Evolutionary conservation across 371 early-diverging fungal species (phyloP).

Genomic region (Lichtheimia corymbifera): DNA sequence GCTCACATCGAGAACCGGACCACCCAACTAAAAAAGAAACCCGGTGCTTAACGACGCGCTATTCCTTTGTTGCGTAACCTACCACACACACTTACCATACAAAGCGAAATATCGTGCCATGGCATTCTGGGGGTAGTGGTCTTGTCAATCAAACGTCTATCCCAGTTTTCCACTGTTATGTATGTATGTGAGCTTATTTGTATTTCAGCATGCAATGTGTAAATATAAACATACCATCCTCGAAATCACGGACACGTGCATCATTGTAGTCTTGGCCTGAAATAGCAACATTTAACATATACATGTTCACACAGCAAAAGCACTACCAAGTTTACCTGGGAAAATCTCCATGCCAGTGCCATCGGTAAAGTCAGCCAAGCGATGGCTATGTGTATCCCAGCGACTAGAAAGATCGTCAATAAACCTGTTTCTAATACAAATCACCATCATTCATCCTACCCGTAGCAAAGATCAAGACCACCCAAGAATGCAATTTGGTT

Average conservation of each 20-base stretch:
- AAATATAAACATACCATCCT: slow-evolving; percentile 48
- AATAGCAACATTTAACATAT: not conserved
- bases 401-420: slow-evolving; percentile 47
- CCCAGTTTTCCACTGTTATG: slow-evolving; percentile 56
- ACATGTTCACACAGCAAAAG: not conserved
- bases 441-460: slow-evolving; percentile 28
- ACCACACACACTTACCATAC: slow-evolving; percentile 48
- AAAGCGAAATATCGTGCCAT: slow-evolving; percentile 92
- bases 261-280: slow-evolving; percentile 90
- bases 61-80: not conserved
- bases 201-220: not conserved
- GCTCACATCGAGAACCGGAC: slow-evolving; percentile 81
- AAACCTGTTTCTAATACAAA: not conserved
- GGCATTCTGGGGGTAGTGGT: slow-evolving; percentile 83
- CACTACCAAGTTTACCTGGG: slow-evolving; percentile 23
- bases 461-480: slow-evolving; percentile 81
- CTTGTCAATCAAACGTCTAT: slow-evolving; percentile 64
- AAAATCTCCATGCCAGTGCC: slow-evolving; percentile 37
- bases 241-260: slow-evolving; percentile 88
- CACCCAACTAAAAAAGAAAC: slow-evolving; percentile 49
- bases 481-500: slow-evolving; percentile 77
- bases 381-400: slow-evolving; percentile 70
- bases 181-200: slow-evolving; percentile 43
- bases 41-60: not conserved
- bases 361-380: slow-evolving; percentile 51